Evolutionary conservation across 257 asterid genomes (phyloP).

Genomic region (Gentiana dahurica): DNA sequence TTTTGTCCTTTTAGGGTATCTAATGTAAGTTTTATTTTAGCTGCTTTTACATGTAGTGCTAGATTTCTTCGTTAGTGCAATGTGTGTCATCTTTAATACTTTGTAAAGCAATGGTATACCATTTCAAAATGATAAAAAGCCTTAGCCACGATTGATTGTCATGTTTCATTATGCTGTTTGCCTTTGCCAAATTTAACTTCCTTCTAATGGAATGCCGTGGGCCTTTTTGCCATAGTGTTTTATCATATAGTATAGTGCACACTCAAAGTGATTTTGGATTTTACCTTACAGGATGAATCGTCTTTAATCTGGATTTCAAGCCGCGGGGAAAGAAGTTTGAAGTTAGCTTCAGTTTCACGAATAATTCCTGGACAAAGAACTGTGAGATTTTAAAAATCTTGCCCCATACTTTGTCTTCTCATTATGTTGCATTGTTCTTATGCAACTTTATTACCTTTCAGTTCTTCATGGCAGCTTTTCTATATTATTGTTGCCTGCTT

Average conservation of each 20-base stretch:
- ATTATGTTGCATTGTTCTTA: neutral
- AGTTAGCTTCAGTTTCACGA: constrained; percentile 67
- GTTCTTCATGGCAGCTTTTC: neutral
- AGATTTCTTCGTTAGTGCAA: no score
- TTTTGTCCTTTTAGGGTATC: constrained; percentile 82
- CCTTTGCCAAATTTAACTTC: no score
- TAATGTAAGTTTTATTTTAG: constrained; percentile 35
- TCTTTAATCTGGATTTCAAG: constrained; percentile 79
- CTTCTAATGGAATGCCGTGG: no score
- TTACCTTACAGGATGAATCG: constrained; percentile 51
- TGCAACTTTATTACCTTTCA: neutral
- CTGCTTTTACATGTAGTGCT: no score
- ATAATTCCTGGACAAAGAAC: constrained; percentile 96
- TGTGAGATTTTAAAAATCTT: constrained; percentile 29
- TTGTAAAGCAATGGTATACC: no score
- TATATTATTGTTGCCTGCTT: neutral
- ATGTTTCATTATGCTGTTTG: no score
- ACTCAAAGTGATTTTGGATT: neutral
- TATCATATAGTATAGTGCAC: no score
- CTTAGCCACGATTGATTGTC: no score
- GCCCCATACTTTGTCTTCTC: neutral
- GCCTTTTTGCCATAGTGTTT: no score
- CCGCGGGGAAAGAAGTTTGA: constrained; percentile 73
- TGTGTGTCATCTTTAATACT: no score
- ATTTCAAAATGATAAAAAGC: no score